phyloP scores from a whole-genome alignment of 345 rosid species.

The Rubroshorea leprosula region DNA sequence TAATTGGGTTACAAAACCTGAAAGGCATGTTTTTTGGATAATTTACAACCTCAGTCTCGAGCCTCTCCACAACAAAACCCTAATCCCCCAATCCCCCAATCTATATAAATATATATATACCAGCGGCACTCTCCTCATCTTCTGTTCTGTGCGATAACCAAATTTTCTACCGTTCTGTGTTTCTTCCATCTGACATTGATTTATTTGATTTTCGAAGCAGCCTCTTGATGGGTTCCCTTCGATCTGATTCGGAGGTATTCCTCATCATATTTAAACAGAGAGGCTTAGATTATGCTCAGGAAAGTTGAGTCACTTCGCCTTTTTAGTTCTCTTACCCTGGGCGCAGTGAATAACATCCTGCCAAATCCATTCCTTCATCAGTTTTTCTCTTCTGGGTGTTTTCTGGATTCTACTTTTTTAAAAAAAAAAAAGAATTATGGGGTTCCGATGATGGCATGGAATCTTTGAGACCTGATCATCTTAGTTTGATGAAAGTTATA shows the following conservation, averaged over 20 bases:
- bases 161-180: too few species aligned
- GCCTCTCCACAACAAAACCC: too few species aligned
- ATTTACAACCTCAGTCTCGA: too few species aligned
- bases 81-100: too few species aligned
- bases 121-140: too few species aligned
- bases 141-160: too few species aligned
- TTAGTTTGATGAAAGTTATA: constrained; percentile 32
- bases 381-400: not conserved
- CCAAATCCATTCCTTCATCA: not conserved
- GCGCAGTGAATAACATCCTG: constrained; percentile 45
- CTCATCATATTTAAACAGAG: not conserved
- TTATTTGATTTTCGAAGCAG: not conserved
- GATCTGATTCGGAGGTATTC: constrained; percentile 19
- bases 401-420: too few species aligned
- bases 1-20: too few species aligned
- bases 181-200: not conserved
- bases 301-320: constrained; percentile 48
- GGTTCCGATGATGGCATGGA: constrained; percentile 45
- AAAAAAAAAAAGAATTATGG: too few species aligned
- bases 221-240: constrained; percentile 25
- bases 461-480: constrained; percentile 58
- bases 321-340: constrained; percentile 11
- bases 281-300: constrained; percentile 39
- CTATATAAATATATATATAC: too few species aligned
- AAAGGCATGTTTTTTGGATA: too few species aligned